Base-by-base conservation (phyloP, 1,284 basidiomycete genomes). In the Athelia sp. region DNA sequence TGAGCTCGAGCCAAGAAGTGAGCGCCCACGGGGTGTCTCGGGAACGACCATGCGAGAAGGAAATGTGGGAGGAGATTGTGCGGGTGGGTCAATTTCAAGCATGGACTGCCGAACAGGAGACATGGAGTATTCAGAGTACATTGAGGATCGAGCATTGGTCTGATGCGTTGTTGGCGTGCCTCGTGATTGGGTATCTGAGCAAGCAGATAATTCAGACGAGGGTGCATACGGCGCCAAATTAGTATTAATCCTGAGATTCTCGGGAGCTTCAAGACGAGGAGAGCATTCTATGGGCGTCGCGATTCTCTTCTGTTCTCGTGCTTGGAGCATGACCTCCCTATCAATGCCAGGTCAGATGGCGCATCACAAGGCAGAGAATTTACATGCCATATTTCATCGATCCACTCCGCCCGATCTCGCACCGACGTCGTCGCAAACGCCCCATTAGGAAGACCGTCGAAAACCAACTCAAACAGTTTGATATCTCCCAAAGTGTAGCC, bases 301-400 rank as follows among this genome's bases (percentile, higher is more conserved):
- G 21, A n/a, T 36, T 40, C 9, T 23, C 23, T 40, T 57, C 32
- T 58, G 52, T 48, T 65, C 64, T 58, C 67, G 74, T 18, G 64
- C 64, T 3, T 69, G 66, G 23, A 87, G 64, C 21, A 87, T 71
- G 2, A 70, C 69, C 58, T 87, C 82, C 84, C 84, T 87, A 54
- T n/a, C 45, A 44, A 44, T 43, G 42, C 32, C 56, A 18, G 55
- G 50, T 44, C 22, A 29, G n/a, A 40, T 21, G 15, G n/a, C n/a
- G n/a, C 38, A 17, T 38, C 22, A 44, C 10, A 46, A 29, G 36
- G 21, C 22, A 62, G 6, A 40, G n/a, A 17, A 8, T 6, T n/a
- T 9, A n/a, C 71, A 55, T 62, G 85, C 86, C 86, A 89, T 47
- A 88, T 79, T 3, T 78, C 74, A 56, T 78, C 82, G 47, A 89